Percentiles rank a stretch among this genome's conserved stretches.
Evolutionary conservation across 1,284 basidiomycete genomes (phyloP).

Genomic region (Leccinum ponderosum): DNA sequence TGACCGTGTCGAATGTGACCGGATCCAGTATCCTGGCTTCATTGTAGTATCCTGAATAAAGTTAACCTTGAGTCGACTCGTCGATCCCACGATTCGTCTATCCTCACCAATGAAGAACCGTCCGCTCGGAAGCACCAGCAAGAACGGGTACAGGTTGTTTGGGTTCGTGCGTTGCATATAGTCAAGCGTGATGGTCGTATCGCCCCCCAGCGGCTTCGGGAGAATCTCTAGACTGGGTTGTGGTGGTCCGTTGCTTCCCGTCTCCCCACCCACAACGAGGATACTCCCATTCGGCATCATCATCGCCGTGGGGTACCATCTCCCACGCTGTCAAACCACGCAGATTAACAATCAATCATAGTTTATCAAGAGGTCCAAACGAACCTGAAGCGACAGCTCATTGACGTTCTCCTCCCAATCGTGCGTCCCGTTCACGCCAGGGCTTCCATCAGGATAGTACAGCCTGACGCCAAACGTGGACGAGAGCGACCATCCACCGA

Average conservation of each 20-base stretch:
- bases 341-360: neutral
- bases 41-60: conserved; percentile 64
- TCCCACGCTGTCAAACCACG: conserved; percentile 47
- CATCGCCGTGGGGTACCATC: conserved; percentile 70
- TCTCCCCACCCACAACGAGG: conserved; percentile 72
- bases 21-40: conserved; percentile 76
- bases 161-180: conserved; percentile 64
- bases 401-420: conserved; percentile 53
- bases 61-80: neutral
- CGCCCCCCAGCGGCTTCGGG: conserved; percentile 44
- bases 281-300: conserved; percentile 56
- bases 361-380: neutral
- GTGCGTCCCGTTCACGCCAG: conserved; percentile 54
- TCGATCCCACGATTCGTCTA: fast-evolving
- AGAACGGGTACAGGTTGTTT: conserved; percentile 75
- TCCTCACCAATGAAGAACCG: conserved; percentile 62
- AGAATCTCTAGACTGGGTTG: conserved; percentile 65
- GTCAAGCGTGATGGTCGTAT: conserved; percentile 44
- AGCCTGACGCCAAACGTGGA: conserved; percentile 70
- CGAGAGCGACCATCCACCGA: conserved; percentile 65
- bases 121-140: conserved; percentile 66
- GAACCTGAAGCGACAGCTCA: conserved; percentile 46
- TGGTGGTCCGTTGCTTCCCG: conserved; percentile 63
- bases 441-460: conserved; percentile 48
- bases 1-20: conserved; percentile 58